Percentiles rank a stretch among this genome's conserved stretches.
These are phyloP conservation scores for Casaregolazyma lundiana DNA, from an alignment of 1,139 yeast genomes.

Conservation along the genomic window DNA sequence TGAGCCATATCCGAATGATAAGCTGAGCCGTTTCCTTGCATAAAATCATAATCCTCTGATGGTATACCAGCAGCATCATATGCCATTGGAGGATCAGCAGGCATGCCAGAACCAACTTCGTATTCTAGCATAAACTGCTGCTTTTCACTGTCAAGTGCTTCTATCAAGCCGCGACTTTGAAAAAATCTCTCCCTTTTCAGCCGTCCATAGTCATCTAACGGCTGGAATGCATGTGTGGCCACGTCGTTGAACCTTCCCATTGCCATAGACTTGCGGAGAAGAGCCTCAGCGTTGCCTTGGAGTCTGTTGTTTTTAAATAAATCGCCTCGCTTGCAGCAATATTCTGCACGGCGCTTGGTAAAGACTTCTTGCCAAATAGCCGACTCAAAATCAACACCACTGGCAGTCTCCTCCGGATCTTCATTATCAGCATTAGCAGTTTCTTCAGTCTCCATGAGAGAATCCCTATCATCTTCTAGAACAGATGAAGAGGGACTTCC, in stretches of 20 bases:
- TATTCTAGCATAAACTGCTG: constrained; percentile 71
- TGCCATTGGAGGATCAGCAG: constrained; percentile 30
- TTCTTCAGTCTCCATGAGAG: constrained; percentile 18
- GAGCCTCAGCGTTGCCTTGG: constrained; percentile 64
- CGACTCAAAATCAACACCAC: constrained; percentile 50
- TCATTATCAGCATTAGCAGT: constrained; percentile 41
- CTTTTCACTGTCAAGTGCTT: constrained; percentile 50
- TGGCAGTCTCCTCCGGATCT: constrained; percentile 42
- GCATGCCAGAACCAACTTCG: constrained; percentile 71
- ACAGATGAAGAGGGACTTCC: constrained; percentile 16
- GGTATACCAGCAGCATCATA: constrained; percentile 11
- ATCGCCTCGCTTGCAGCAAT: constrained; percentile 64
- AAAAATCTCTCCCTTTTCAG: constrained; percentile 15
- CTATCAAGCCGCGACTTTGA: constrained; percentile 25
- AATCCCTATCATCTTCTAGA: constrained; percentile 20
- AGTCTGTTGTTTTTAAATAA: constrained; percentile 57
- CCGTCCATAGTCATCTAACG: constrained; percentile 14
- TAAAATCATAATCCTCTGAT: constrained; percentile 42
- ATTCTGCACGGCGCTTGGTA: constrained; percentile 71
- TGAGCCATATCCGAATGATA: constrained; percentile 12
- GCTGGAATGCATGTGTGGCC: constrained; percentile 16
- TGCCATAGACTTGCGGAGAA: constrained; percentile 31
- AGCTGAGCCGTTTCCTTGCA: constrained; percentile 10
- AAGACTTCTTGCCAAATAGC: constrained; percentile 80
- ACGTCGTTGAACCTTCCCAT: constrained; percentile 34